Base-by-base conservation (phyloP, 75 land plant genomes). In the Pseudotsuga menziesii region DNA sequence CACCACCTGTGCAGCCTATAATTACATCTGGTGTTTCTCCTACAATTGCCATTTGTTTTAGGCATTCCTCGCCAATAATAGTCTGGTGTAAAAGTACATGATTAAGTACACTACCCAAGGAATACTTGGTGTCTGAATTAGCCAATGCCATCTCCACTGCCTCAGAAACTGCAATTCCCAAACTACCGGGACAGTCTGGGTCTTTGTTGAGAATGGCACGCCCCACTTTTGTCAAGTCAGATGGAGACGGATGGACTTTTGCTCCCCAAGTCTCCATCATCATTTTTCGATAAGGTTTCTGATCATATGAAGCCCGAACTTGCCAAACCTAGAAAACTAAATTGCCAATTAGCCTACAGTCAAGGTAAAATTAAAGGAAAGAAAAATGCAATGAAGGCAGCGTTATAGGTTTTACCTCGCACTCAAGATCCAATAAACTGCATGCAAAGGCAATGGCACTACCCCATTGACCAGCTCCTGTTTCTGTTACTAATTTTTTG, bases 261-360 rank as follows among this genome's bases (percentile, higher is more conserved):
- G 98, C 98, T 52, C 98, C 98, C 98, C 98, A 95, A 17, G 94
- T 95, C 77, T 95, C 84, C 98, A 95, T 93, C 98, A 95, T 95
- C 17, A 91, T 44, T 76, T 85, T 89, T 8, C 96, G 83, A 62
- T 95, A 93, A 72, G 98, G 96, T 72, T 95, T 95, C 73, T 91
- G 90, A 78, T 95, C 98, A 82, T 91, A 95, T 5, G 96, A 95
- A 11, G 96, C 98, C 61, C 98, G 91, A 29, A 95, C 98, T 83
- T 95, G 98, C 98, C 98, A 95, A 17, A 95, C 98, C 98, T 95
- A 60, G 61, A 83, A 22, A 74, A 23, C 76, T 16, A n/a, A 78
- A 79, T 6, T 16, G 41, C 35, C 29, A 26, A 61, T 16, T 44
- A 57, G 20, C 19, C 55, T 12, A 26, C 26, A 56, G 27, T 76